Conservation (phyloP, 495 filamentous ascomycete genomes). For the Aspergillus funiculosus region DNA sequence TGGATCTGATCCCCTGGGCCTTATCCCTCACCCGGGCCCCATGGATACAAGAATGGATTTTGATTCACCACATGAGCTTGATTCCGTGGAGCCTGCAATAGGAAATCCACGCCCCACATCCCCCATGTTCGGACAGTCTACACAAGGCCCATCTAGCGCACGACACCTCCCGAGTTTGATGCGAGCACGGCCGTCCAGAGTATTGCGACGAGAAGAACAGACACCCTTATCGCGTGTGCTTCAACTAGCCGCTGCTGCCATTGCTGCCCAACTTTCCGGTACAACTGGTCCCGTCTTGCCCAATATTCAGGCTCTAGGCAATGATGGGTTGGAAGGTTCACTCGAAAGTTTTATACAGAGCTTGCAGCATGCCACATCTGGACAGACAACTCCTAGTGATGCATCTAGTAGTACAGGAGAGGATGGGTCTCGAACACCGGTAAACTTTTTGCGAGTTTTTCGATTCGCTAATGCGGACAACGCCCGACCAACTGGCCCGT, state of each 20-base stretch:
- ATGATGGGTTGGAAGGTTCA: conserved; percentile 52
- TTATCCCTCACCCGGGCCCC: conserved; percentile 30
- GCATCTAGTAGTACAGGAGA: conserved; percentile 22
- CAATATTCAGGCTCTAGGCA: conserved; percentile 53
- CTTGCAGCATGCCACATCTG: conserved; percentile 47
- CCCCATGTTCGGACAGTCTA: conserved; percentile 24
- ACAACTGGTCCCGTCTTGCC: conserved; percentile 48
- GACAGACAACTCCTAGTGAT: conserved; percentile 34
- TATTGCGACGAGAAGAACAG: conserved; percentile 51
- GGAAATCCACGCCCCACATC: conserved; percentile 21
- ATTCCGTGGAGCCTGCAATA: conserved; percentile 37
- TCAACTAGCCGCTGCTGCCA: conserved; percentile 54
- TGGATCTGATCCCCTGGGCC: conserved; percentile 21
- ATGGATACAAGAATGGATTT: conserved; percentile 44
- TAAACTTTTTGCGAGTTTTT: conserved; percentile 58
- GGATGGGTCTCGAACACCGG: conserved; percentile 37
- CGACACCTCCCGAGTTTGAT: conserved; percentile 41
- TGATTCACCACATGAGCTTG: conserved; percentile 38
- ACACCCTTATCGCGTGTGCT: conserved; percentile 53
- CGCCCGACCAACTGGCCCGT: conserved; percentile 15
- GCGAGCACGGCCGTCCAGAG: conserved; percentile 44
- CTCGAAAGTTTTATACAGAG: conserved; percentile 54
- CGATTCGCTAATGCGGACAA: conserved; percentile 51
- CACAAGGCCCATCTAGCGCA: conserved; percentile 23
- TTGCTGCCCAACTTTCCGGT: conserved; percentile 56